A percentile compares a stretch with the other conserved stretches of the same genome.
Evolutionary conservation across 257 asterid species (phyloP).

Genomic region (Fraxinus americana): DNA sequence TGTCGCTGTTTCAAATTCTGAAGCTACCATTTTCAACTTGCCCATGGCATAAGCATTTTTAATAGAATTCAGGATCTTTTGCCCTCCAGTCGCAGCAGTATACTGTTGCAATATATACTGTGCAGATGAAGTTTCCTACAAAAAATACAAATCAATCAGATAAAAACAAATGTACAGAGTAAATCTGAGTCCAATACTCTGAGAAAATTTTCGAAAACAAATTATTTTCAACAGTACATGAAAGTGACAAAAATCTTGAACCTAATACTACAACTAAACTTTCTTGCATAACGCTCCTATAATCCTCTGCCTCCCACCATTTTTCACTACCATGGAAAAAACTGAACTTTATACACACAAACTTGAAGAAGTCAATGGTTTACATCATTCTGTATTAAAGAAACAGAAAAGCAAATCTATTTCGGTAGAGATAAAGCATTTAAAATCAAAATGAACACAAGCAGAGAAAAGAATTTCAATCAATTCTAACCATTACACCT

Average conservation of each 20-base stretch:
- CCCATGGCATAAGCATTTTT: slow-evolving; percentile 28
- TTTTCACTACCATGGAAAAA: not conserved
- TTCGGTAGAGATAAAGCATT: not conserved
- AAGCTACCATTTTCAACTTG: slow-evolving; percentile 27
- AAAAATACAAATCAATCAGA: not conserved
- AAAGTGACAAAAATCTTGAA: not conserved
- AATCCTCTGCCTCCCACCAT: not conserved
- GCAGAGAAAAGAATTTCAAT: not conserved
- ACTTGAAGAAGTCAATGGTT: not conserved
- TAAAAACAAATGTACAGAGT: not conserved
- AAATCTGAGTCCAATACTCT: not conserved
- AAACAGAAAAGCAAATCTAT: not conserved
- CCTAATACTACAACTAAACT: not conserved
- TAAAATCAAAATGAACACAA: not conserved
- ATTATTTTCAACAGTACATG: not conserved
- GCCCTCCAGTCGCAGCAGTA: slow-evolving; percentile 25
- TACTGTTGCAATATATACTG: slow-evolving; percentile 26
- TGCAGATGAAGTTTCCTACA: slow-evolving; percentile 23
- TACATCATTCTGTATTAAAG: not conserved
- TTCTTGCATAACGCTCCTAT: not conserved
- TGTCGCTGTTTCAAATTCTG: slow-evolving; percentile 15
- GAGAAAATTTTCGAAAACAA: not conserved
- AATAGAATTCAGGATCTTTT: slow-evolving; percentile 19
- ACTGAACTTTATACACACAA: not conserved
- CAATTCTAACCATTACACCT: not conserved